A percentile compares a stretch with the other conserved stretches of the same genome.
Evolutionary conservation across 352 stramenopile species (phyloP).

Genomic region (Pythium biforme): DNA sequence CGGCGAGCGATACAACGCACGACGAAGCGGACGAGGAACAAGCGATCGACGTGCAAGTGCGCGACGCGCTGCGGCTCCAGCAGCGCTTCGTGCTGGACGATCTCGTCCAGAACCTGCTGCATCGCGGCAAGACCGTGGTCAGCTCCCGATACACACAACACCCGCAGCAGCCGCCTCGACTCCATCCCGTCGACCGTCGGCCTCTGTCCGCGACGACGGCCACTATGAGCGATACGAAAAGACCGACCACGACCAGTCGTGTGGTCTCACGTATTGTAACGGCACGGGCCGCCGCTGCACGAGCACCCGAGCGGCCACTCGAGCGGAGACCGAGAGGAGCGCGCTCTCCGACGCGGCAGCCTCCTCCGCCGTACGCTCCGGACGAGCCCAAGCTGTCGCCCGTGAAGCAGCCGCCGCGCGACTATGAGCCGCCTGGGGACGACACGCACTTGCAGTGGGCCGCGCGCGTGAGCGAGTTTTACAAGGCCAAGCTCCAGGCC

Average conservation of each 20-base stretch:
- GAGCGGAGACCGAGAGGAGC: neutral
- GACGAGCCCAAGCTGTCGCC: neutral
- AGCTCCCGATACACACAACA: neutral
- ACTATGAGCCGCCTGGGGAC: constrained; percentile 23
- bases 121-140: neutral
- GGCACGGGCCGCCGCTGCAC: neutral
- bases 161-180: too few species aligned
- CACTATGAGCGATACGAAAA: neutral
- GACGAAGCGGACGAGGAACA: constrained; percentile 19
- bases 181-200: neutral
- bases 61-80: constrained; percentile 42
- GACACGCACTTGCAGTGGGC: constrained; percentile 58
- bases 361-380: constrained; percentile 9
- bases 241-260: neutral
- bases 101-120: constrained; percentile 49
- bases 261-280: constrained; percentile 12
- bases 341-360: neutral
- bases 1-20: constrained; percentile 5
- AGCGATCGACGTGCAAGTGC: constrained; percentile 23
- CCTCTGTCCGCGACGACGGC: neutral
- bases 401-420: constrained; percentile 8
- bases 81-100: constrained; percentile 56
- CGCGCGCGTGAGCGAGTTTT: constrained; percentile 52
- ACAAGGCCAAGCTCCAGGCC: constrained; percentile 28
- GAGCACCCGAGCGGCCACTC: neutral